These are phyloP conservation scores for Phyllosticta citrichinensis DNA, from an alignment of 2,329 filamentous ascomycete genomes.

Conservation along the genomic window DNA sequence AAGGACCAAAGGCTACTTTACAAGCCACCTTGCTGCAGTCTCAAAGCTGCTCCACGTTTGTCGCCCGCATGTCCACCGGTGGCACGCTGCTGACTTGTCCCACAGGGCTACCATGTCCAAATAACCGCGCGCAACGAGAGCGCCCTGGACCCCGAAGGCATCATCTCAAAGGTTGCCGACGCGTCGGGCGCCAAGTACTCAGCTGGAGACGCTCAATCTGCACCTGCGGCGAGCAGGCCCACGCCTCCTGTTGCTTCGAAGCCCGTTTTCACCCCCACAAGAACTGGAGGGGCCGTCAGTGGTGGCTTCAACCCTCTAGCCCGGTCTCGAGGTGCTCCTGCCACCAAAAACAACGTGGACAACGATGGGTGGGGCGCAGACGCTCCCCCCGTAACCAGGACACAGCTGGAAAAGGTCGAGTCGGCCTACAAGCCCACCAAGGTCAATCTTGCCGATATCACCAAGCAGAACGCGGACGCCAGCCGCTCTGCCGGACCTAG, in stretches of 20 bases:
- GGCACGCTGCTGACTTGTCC: slow-evolving; percentile 1
- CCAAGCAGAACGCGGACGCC: slow-evolving; percentile 58
- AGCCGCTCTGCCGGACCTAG: slow-evolving; percentile 46
- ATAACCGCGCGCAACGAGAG: slow-evolving; percentile 87
- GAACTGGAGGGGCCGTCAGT: slow-evolving; percentile 35
- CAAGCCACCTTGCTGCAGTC: slow-evolving; percentile 81
- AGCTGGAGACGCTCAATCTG: slow-evolving; percentile 47
- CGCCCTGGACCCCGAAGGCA: slow-evolving; percentile 77
- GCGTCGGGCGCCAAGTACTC: slow-evolving; percentile 94
- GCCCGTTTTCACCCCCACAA: slow-evolving; percentile 80
- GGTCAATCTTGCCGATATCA: slow-evolving; percentile 83
- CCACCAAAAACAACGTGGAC: slow-evolving; percentile 50
- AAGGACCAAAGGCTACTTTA: slow-evolving; percentile 96
- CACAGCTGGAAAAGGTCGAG: slow-evolving; percentile 81
- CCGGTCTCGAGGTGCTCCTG: slow-evolving; percentile 45
- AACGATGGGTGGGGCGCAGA: slow-evolving; percentile 91
- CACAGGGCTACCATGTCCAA: slow-evolving; percentile 85
- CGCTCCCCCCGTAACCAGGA: slow-evolving; percentile 80
- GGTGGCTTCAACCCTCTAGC: slow-evolving; percentile 59
- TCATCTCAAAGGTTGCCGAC: slow-evolving; percentile 89
- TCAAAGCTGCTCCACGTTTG: slow-evolving; percentile 77
- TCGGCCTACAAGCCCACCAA: slow-evolving; percentile 92
- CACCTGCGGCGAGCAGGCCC: slow-evolving; percentile 44
- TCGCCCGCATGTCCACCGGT: slow-evolving; percentile 10
- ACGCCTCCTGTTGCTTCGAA: slow-evolving; percentile 70